Conservation (phyloP, 2,329 filamentous ascomycete genomes). For the Canariomyces notabilis region DNA sequence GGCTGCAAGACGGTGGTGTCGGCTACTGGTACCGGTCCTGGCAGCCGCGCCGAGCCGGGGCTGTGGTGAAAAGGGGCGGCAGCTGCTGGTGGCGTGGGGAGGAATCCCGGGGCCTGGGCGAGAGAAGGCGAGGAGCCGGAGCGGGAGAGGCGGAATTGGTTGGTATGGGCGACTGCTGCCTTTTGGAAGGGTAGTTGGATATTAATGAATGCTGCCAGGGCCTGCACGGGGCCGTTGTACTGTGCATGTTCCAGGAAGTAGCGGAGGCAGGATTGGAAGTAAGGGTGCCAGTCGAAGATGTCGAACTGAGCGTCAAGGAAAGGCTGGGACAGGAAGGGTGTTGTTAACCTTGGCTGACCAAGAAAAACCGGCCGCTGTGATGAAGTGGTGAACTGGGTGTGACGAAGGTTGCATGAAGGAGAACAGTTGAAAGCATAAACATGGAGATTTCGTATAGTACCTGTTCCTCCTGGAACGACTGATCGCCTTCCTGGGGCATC, state of each 20-base stretch:
- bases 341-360: slow-evolving; percentile 3
- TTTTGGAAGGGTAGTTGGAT: slow-evolving; percentile 86
- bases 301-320: slow-evolving; percentile 56
- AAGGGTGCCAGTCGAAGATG: slow-evolving; percentile 88
- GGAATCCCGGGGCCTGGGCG: slow-evolving; percentile 24
- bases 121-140: slow-evolving; percentile 32
- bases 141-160: slow-evolving; percentile 37
- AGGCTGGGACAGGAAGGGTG: slow-evolving; percentile 31
- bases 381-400: too few species aligned
- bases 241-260: slow-evolving; percentile 93
- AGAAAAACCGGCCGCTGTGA: too few species aligned
- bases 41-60: not conserved
- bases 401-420: too few species aligned
- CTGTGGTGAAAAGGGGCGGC: not conserved
- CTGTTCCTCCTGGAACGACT: slow-evolving; percentile 31
- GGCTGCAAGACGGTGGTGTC: slow-evolving; percentile 65
- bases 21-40: not conserved
- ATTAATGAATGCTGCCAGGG: slow-evolving; percentile 84
- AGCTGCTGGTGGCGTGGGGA: not conserved
- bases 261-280: slow-evolving; percentile 81
- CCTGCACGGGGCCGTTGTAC: slow-evolving; percentile 75
- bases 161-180: slow-evolving; percentile 33
- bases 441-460: slow-evolving; percentile 19
- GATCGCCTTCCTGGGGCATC: slow-evolving; percentile 24
- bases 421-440: too few species aligned